Percentiles rank a stretch among this genome's conserved stretches.
These are phyloP conservation scores for Solanum paucissectum DNA, from an alignment of 257 asterid genomes.

Conservation along the genomic window DNA sequence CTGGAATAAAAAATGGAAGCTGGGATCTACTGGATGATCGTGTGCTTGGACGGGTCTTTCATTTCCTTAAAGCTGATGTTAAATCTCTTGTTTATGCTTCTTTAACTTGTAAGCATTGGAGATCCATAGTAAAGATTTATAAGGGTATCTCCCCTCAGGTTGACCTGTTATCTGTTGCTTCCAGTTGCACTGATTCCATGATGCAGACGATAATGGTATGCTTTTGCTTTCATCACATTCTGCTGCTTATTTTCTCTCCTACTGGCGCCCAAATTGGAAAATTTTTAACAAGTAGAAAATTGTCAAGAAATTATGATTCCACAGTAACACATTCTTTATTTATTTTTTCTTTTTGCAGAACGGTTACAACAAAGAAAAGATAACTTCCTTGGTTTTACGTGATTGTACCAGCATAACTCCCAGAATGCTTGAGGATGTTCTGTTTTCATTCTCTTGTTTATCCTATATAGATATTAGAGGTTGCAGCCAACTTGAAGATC, in stretches of 20 bases:
- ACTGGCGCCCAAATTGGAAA: neutral
- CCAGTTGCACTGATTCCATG: conserved; percentile 52
- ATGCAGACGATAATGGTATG: conserved; percentile 62
- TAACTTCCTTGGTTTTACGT: conserved; percentile 62
- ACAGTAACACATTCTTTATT: neutral
- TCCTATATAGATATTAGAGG: conserved; percentile 83
- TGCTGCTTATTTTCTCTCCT: neutral
- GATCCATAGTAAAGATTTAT: conserved; percentile 49
- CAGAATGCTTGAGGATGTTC: conserved; percentile 66
- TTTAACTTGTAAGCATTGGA: conserved; percentile 92
- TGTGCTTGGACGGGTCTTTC: conserved; percentile 78
- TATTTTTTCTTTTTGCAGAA: conserved; percentile 40
- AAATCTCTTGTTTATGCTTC: conserved; percentile 63
- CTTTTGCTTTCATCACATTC: neutral
- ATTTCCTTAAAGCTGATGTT: conserved; percentile 81
- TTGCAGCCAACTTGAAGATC: conserved; percentile 78
- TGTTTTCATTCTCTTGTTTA: conserved; percentile 47
- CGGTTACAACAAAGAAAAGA: conserved; percentile 58
- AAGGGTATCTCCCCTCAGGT: conserved; percentile 59
- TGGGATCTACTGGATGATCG: conserved; percentile 76
- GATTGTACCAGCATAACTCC: conserved; percentile 72
- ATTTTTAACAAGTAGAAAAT: neutral
- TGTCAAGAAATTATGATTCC: neutral
- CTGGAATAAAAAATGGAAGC: conserved; percentile 36
- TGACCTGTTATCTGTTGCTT: conserved; percentile 53